Percentiles rank a stretch among this genome's conserved stretches.
phyloP scores from a whole-genome alignment of 176 grass and related monocot species.

The Phragmites australis region DNA sequence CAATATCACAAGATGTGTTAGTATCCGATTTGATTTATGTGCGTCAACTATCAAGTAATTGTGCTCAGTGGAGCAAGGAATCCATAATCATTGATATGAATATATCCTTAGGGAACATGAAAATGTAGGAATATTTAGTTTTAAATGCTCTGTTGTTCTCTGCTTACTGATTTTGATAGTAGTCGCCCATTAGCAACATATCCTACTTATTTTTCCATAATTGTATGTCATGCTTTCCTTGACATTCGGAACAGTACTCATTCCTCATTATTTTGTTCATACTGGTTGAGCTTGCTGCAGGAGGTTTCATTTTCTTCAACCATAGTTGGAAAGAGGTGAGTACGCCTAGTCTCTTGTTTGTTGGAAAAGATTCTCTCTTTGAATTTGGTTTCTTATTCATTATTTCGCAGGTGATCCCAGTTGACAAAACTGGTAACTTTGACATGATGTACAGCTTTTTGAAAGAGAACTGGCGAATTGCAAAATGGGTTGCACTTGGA shows the following conservation, averaged over 20 bases:
- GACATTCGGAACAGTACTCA: constrained; percentile 67
- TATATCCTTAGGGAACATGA: not conserved
- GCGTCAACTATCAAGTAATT: constrained; percentile 5
- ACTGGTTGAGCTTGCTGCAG: constrained; percentile 78
- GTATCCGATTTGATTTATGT: constrained; percentile 11
- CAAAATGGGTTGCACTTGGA: constrained; percentile 79
- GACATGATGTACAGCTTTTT: constrained; percentile 81
- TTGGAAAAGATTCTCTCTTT: constrained; percentile 18
- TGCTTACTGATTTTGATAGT: not conserved
- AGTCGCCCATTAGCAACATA: not conserved
- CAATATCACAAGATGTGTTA: not conserved
- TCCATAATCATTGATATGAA: not conserved
- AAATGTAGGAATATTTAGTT: not conserved
- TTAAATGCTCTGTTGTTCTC: constrained; percentile 1
- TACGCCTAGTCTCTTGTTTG: not conserved
- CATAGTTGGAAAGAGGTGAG: constrained; percentile 75
- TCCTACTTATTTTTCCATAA: constrained; percentile 1
- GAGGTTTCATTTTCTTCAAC: constrained; percentile 84
- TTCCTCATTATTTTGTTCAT: constrained; percentile 84
- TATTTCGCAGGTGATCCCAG: constrained; percentile 61
- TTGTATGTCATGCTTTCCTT: constrained; percentile 55
- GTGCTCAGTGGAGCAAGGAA: constrained; percentile 4
- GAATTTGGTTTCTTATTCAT: constrained; percentile 19
- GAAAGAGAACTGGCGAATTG: constrained; percentile 77
- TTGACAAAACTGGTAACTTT: constrained; percentile 80